Evolutionary conservation across 805 yeast genomes (phyloP).

Genomic region (Candida vartiovaarae): DNA sequence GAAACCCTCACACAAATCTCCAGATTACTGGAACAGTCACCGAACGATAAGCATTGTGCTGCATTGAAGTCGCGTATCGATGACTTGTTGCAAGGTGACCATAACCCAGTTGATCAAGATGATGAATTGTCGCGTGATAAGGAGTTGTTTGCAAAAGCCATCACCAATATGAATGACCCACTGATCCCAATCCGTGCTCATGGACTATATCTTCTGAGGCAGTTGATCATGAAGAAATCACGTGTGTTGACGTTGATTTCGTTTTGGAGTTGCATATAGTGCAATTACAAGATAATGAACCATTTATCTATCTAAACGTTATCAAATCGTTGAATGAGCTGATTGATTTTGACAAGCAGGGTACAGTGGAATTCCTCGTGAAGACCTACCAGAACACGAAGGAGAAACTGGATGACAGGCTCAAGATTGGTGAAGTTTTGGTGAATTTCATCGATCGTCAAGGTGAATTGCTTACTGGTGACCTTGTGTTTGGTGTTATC

Average conservation of each 20-base stretch:
- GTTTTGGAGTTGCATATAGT: constrained; percentile 55
- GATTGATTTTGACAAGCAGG: constrained; percentile 35
- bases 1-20: constrained; percentile 26
- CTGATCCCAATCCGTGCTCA: constrained; percentile 81
- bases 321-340: constrained; percentile 70
- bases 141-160: constrained; percentile 47
- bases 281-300: constrained; percentile 72
- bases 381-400: constrained; percentile 26
- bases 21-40: constrained; percentile 7
- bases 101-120: constrained; percentile 1
- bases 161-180: constrained; percentile 65
- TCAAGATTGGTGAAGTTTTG: constrained; percentile 79
- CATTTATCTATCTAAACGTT: constrained; percentile 78
- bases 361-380: constrained; percentile 32
- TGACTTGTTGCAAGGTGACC: constrained; percentile 11
- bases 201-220: constrained; percentile 62
- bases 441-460: constrained; percentile 46
- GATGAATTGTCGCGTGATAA: constrained; percentile 25
- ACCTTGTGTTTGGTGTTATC: constrained; percentile 35
- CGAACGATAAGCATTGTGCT: constrained; percentile 12
- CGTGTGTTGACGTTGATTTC: constrained; percentile 40
- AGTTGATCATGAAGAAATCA: constrained; percentile 44
- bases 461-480: constrained; percentile 42
- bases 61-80: constrained; percentile 14
- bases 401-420: constrained; percentile 27